Evolutionary conservation across 164 flowering plant genomes (phyloP), one percentile per base, ranked within the genome.

Genomic region (Akebia trifoliata): DNA sequence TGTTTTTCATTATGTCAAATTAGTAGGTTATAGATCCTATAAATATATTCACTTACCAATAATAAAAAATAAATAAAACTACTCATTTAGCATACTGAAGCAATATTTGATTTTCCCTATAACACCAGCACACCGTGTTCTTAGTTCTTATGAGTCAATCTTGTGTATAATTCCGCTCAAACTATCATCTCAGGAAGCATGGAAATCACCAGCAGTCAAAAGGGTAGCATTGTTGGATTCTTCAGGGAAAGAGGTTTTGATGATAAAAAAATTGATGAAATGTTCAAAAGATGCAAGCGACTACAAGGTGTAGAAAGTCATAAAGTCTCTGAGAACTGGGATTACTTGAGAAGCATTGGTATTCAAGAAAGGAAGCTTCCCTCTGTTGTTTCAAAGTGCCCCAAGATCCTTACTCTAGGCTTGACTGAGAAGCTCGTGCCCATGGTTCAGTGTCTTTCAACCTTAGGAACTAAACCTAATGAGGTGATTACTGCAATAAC

Each of bases 361-460:
- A 83, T 94, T 66, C 72, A 68, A 57, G 86, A 86, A 61, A 79
- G 96, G 54, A 90, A 88, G 72, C 84, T 87, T 35, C 96, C 97
- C 26, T 69, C 68, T 53, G 62, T 88, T 49, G 76, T 94, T 39
- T 59, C 74, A 9, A 94, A 78, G 56, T 94, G 97, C 73, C 99
- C 99, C 42, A 84, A 81, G 70, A 79, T 94, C 62, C 87, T 94
- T 1, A 61, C 85, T 38, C 62, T 94, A 4, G 80, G 76, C 42
- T 61, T 87, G 61, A 69, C 78, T 50, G 96, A 87, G 75, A 87
- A 83, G 77, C 83, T 90, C 25, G 65, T 81, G 18, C 99, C 99
- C 28, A 87, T 75, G 79, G 91, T 90, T 38, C 77, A 83, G 60
- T 94, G 95, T 68, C 89, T 94, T 2, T 43, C 69, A 14, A 76